These are phyloP conservation scores for Jatropha multifida DNA, from an alignment of 441 rosid genomes.

Conservation along the genomic window DNA sequence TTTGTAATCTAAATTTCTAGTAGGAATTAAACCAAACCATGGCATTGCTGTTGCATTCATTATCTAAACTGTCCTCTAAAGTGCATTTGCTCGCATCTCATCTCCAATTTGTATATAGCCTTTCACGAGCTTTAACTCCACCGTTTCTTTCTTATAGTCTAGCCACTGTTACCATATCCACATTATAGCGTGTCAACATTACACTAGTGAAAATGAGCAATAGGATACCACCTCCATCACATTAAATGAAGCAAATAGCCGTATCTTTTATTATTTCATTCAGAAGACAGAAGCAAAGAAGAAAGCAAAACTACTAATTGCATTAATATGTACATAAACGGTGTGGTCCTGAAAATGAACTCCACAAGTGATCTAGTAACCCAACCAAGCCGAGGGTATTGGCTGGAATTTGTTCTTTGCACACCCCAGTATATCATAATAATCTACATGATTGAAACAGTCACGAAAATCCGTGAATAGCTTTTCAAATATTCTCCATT, in stretches of 20 bases:
- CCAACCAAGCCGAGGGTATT: slow-evolving; percentile 72
- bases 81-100: too few relatives aligned
- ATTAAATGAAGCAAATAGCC: neutral
- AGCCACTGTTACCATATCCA: too few relatives aligned
- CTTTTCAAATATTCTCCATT: slow-evolving; percentile 79
- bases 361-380: slow-evolving; percentile 35
- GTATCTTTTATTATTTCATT: neutral
- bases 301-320: neutral
- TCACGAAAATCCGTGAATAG: slow-evolving; percentile 86
- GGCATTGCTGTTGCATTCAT: too few relatives aligned
- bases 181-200: too few relatives aligned
- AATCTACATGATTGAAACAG: slow-evolving; percentile 59
- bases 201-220: neutral
- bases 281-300: neutral
- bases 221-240: neutral
- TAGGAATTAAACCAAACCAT: too few relatives aligned
- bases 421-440: slow-evolving; percentile 55
- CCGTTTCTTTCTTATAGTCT: too few relatives aligned
- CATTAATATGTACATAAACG: neutral
- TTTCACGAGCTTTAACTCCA: too few relatives aligned
- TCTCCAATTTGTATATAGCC: too few relatives aligned
- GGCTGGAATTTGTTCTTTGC: slow-evolving; percentile 85
- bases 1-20: too few relatives aligned
- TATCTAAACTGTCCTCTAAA: too few relatives aligned
- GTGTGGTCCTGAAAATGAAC: slow-evolving; percentile 12